Evolutionary conservation across 1,139 yeast species (phyloP).

Genomic region (Wickerhamiella infanticola): DNA sequence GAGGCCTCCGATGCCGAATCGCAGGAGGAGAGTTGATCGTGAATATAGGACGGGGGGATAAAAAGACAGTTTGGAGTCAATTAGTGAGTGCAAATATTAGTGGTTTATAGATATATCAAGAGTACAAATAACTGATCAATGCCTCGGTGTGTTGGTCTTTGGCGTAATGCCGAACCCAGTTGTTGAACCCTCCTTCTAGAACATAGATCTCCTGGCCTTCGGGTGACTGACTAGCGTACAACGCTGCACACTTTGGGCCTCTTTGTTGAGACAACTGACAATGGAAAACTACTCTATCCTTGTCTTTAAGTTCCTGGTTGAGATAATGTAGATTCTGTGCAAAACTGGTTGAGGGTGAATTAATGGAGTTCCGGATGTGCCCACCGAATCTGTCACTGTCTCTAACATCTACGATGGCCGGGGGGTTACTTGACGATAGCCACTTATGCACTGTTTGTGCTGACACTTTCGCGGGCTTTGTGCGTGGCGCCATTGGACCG

Average conservation of each 20-base stretch:
- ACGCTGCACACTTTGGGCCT: slow-evolving; percentile 73
- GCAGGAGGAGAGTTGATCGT: no score
- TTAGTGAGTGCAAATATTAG: no score
- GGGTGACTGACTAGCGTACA: slow-evolving; percentile 30
- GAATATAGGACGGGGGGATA: no score
- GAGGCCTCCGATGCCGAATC: neutral
- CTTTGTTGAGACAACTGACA: slow-evolving; percentile 82
- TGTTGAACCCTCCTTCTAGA: slow-evolving; percentile 67
- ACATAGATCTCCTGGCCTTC: slow-evolving; percentile 46
- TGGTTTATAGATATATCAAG: neutral
- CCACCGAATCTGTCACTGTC: slow-evolving; percentile 71
- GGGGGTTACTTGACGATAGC: slow-evolving; percentile 11
- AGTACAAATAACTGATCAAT: slow-evolving; percentile 17
- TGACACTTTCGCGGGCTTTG: slow-evolving; percentile 3
- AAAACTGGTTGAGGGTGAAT: slow-evolving; percentile 45
- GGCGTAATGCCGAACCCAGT: slow-evolving; percentile 65
- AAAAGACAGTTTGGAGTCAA: no score
- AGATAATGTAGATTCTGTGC: slow-evolving; percentile 31
- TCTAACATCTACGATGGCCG: slow-evolving; percentile 67
- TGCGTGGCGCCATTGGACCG: neutral
- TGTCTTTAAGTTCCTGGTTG: slow-evolving; percentile 25
- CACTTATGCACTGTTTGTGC: slow-evolving; percentile 10
- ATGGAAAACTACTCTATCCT: slow-evolving; percentile 60
- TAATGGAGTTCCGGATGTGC: slow-evolving; percentile 47
- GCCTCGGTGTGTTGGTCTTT: slow-evolving; percentile 49